Evolutionary conservation across 2,329 filamentous ascomycete genomes (phyloP), one percentile per base, ranked within the genome.

Genomic region (Alternaria sp.): DNA sequence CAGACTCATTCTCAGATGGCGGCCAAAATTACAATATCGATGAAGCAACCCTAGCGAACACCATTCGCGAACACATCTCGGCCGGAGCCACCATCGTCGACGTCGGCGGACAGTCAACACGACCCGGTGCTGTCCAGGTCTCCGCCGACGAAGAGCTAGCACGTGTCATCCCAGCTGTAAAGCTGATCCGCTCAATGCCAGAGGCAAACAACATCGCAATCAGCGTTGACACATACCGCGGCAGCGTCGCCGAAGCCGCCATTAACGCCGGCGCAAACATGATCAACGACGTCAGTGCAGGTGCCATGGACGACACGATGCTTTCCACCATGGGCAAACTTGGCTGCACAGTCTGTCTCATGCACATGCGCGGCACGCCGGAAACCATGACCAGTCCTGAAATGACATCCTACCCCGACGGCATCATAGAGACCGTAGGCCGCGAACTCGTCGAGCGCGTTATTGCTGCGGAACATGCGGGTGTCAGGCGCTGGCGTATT

Each of bases 1-100:
- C 95, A 0, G 95, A 99, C 81, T 98, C 95, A 10, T 99, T 99
- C 83, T 98, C 95, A 1, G 94, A 98, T 76, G 95, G 94, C 57
- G 94, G 94, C 9, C 75, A 84, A 9, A 87, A 77, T 47, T 77
- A 70, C 57, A 67, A 72, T 47, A 57, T 81, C 12, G 84, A 87
- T 66, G 65, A 82, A 2, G 65, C 79, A 23, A 71, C 82, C 25
- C 84, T 96, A 25, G 81, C 84, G 12, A 75, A 83, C 12, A 91
- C 87, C 1, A 85, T 94, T 15, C 81, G 84, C 54, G 71, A 81
- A 11, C 89, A 93, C 75, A 87, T 96, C 65, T 80, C 82, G 43
- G 83, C 84, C 8, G 94, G 94, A 33, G 93, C 92, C 14, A 91
- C 89, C 12, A 94, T 98, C 68, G 89, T 98, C 71, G 96, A 99